Base-by-base conservation (phyloP, 148 eudicot genomes). In the Rheum nobile region DNA sequence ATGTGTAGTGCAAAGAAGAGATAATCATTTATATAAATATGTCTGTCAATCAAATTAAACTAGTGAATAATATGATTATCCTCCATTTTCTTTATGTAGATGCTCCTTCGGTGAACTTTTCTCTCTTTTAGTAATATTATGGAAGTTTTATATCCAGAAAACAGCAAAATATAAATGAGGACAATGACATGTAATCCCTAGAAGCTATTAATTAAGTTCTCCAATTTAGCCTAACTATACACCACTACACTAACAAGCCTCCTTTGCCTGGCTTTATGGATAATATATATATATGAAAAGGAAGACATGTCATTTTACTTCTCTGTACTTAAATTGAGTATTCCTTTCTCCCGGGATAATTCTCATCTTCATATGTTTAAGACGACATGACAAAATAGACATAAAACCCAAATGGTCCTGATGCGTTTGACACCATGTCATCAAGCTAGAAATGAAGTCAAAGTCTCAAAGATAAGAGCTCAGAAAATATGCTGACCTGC, bases 401-500 rank as follows among this genome's bases (percentile, higher is more conserved):
- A 54, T 22, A 22, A 54, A 54, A 54, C 28, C 61, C 61, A 54
- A 22, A 24, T 52, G 59, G 59, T 7, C 59, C 19, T 22, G 28
- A 22, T 22, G 24, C 59, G 59, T 21, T 21, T 52, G 12, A 21
- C 59, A 52, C 28, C 59, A 9, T 21, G 28, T 61, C 35, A 28
- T 29, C 28, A 29, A 28, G 35, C 17, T 28, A 29, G 19, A 67
- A 72, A 42, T 35, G 9, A 43, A 28, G 19, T 42, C 12, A 47
- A 37, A 31, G 38, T 39, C 22, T 42, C 12, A 47, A 37, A 31
- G 38, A 71, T 32, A 21, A 70, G 11, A 54, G 12, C 61, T 54
- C 11, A 54, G 61, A 61, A 61, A 55, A 61, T 29, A 69, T 38
- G 80, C 75, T 74, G 24, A 83, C 91, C 88, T 87, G 91, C 76